Conservation (phyloP, 352 stramenopile species). For the Phytophthora cryptogea region DNA sequence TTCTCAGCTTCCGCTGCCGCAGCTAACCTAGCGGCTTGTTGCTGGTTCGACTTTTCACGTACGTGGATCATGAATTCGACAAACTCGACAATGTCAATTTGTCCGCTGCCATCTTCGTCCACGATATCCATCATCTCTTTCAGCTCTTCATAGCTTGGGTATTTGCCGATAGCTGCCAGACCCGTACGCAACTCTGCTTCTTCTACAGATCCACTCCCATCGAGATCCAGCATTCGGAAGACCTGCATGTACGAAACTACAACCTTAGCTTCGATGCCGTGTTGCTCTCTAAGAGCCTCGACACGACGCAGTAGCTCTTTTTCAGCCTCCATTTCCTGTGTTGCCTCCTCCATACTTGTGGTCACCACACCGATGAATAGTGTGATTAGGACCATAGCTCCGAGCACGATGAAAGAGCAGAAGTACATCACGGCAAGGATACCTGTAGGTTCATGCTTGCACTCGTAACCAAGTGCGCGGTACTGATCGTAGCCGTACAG, state of each 20-base stretch:
- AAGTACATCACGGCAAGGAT: constrained; percentile 81
- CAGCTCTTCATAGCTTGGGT: constrained; percentile 78
- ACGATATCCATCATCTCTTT: constrained; percentile 88
- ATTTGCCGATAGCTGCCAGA: constrained; percentile 80
- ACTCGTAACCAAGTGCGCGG: constrained; percentile 58
- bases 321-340: constrained; percentile 82
- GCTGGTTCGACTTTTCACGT: constrained; percentile 65
- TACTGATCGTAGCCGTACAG: constrained; percentile 81
- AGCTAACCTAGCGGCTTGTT: constrained; percentile 35
- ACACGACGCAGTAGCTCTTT: constrained; percentile 70
- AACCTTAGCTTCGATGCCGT: constrained; percentile 48
- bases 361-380: constrained; percentile 93
- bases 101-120: constrained; percentile 82
- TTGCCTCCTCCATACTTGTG: constrained; percentile 91
- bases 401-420: constrained; percentile 80
- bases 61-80: constrained; percentile 88
- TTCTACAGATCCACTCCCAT: constrained; percentile 83
- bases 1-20: constrained; percentile 18
- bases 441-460: constrained; percentile 42
- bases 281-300: constrained; percentile 59
- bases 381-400: constrained; percentile 89
- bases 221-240: constrained; percentile 83
- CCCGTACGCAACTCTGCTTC: constrained; percentile 84
- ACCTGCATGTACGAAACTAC: constrained; percentile 83
- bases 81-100: constrained; percentile 90